These are phyloP conservation scores for Kalmusia sp. DNA, from an alignment of 2,329 filamentous ascomycete species.

Conservation along the genomic window DNA sequence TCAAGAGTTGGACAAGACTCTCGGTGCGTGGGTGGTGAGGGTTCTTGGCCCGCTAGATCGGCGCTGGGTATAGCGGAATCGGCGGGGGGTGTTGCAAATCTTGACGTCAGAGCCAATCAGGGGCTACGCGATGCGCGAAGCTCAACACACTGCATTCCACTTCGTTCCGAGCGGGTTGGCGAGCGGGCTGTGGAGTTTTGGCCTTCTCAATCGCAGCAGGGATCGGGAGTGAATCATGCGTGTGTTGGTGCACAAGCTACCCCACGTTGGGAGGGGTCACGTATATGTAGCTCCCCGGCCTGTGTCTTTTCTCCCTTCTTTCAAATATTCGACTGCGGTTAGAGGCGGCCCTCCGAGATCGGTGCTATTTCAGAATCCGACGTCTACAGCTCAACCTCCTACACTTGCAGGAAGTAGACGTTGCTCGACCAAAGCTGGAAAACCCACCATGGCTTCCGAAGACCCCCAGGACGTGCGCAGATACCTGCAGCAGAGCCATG, in stretches of 20 bases:
- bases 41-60: conserved; percentile 17
- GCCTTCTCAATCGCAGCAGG: conserved; percentile 4
- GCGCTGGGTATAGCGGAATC: conserved; percentile 13
- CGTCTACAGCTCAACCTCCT: too few species aligned
- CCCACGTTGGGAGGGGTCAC: conserved; percentile 7
- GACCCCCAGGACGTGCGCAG: conserved; percentile 37
- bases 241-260: not conserved
- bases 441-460: conserved; percentile 26
- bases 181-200: not conserved
- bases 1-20: conserved; percentile 1
- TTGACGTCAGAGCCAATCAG: conserved; percentile 23
- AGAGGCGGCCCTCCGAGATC: too few species aligned
- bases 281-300: not conserved
- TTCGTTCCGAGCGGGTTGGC: conserved; percentile 1
- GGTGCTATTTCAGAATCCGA: too few species aligned
- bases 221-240: not conserved
- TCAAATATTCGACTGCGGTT: too few species aligned
- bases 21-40: not conserved
- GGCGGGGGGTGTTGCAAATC: conserved; percentile 6
- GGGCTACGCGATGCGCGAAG: conserved; percentile 1
- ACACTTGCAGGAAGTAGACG: too few species aligned
- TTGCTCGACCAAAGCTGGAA: not conserved
- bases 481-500: conserved; percentile 70
- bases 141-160: conserved; percentile 21
- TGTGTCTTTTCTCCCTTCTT: not conserved